Percentiles rank a stretch among this genome's conserved stretches.
Evolutionary conservation across 768 basidiomycete species (phyloP).

Genomic region (Serendipita sp.): DNA sequence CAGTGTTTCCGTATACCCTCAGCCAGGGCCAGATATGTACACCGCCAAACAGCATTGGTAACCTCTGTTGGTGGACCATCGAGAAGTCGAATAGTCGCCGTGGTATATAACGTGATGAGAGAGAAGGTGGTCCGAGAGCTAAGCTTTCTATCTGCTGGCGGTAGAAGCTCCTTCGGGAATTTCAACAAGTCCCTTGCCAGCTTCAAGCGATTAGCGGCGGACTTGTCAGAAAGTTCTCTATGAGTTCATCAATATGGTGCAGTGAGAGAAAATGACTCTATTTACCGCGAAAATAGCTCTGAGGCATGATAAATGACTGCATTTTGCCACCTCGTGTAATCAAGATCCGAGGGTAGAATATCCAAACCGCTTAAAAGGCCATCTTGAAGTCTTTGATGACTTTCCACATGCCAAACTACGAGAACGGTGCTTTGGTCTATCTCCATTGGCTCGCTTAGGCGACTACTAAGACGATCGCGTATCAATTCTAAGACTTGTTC

Average conservation of each 20-base stretch:
- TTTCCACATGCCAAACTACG: background rate
- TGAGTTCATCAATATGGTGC: background rate
- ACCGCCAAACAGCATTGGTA: slow-evolving; percentile 29
- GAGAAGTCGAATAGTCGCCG: slow-evolving; percentile 26
- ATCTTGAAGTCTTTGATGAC: background rate
- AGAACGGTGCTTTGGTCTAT: background rate
- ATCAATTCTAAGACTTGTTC: too few species aligned
- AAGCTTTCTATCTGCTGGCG: background rate
- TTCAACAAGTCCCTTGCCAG: background rate
- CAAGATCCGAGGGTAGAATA: background rate
- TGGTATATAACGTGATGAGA: slow-evolving; percentile 20
- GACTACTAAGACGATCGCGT: too few species aligned
- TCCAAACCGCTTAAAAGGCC: background rate
- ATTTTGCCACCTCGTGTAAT: background rate
- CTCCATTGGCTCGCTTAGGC: too few species aligned
- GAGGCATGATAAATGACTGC: background rate
- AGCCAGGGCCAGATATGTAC: slow-evolving; percentile 26
- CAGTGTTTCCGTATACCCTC: slow-evolving; percentile 29
- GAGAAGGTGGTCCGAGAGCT: background rate
- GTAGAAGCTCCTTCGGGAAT: background rate
- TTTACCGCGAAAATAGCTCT: background rate
- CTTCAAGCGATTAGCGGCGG: background rate
- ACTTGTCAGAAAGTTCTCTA: background rate
- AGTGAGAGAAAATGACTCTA: background rate
- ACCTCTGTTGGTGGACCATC: slow-evolving; percentile 32